Evolutionary conservation across 1,139 yeast genomes (phyloP).

Genomic region (Kurtzmaniella quercitrusa): DNA sequence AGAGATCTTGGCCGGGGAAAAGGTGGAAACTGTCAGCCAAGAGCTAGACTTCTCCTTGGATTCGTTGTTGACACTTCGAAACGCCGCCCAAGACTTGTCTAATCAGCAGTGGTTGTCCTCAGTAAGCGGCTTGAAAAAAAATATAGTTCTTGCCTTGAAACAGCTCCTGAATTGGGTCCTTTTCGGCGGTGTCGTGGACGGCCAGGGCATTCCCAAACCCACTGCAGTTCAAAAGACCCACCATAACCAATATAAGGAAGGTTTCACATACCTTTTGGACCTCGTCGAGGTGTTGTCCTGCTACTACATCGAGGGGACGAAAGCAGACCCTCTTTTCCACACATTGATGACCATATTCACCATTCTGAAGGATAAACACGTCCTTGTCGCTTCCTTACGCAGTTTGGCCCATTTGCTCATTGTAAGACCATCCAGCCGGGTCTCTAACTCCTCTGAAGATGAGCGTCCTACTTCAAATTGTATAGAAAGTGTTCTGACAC

Average conservation of each 20-base stretch:
- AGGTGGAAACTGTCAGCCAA: slow-evolving; percentile 23
- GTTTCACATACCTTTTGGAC: slow-evolving; percentile 68
- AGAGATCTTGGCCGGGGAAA: not conserved
- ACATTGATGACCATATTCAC: slow-evolving; percentile 44
- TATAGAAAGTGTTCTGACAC: slow-evolving; percentile 33
- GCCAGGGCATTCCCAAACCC: slow-evolving; percentile 6
- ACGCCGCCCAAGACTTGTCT: slow-evolving; percentile 74
- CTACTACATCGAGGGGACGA: slow-evolving; percentile 68
- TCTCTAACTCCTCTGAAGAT: slow-evolving; percentile 15
- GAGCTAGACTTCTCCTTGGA: slow-evolving; percentile 47
- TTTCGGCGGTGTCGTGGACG: slow-evolving; percentile 12
- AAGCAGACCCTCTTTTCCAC: slow-evolving; percentile 58
- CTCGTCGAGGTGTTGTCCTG: slow-evolving; percentile 82
- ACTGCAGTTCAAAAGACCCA: slow-evolving; percentile 10
- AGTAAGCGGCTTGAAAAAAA: slow-evolving; percentile 44
- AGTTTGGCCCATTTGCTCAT: slow-evolving; percentile 40
- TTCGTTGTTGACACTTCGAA: slow-evolving; percentile 68
- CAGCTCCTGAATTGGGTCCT: slow-evolving; percentile 43
- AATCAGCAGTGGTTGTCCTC: slow-evolving; percentile 78
- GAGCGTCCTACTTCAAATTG: slow-evolving; percentile 43
- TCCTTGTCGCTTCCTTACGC: slow-evolving; percentile 42
- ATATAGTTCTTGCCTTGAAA: slow-evolving; percentile 41
- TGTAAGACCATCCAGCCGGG: slow-evolving; percentile 18
- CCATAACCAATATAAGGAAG: slow-evolving; percentile 50
- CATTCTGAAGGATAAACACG: slow-evolving; percentile 51